Evolutionary conservation across 2,329 filamentous ascomycete genomes (phyloP), one percentile per base, ranked within the genome.

Genomic region (Orbilia blumenaviensis): DNA sequence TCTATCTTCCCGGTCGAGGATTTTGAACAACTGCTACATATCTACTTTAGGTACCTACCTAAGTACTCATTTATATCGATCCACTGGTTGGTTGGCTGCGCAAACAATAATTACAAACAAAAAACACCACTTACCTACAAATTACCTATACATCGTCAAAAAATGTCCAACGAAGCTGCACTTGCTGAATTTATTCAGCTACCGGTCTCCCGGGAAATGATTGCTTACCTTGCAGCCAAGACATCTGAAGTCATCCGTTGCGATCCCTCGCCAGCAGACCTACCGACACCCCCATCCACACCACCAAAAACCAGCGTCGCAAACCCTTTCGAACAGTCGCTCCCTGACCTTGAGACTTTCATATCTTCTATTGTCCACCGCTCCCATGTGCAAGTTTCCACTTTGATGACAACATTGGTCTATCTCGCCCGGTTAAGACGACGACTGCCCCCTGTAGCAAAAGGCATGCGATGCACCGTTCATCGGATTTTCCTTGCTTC

Each of bases 361-460:
- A 98, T 99, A 84, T 90, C 89, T 60, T 93, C 93, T 78, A 88
- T 99, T 29, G 94, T 98, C 77, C 89, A 92, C 81, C 91, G 92
- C 76, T 98, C 94, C 79, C 96, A 97, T 83, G 95, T 98, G 29
- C 94, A 98, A 86, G 94, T 97, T 63, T 92, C 95, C 10, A 99
- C 95, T 6, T 88, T 99, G 79, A 98, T 99, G 95, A 94, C 93
- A 36, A 94, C 94, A 6, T 88, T 99, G 42, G 93, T 98, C 83
- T 99, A 97, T 86, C 90, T 99, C 69, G 89, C 88, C 81, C 89
- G 94, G 77, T 88, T 99, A 81, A 92, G 91, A 84, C 88, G 90
- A 61, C 90, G 92, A 80, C 89, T 99, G 27, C 94, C 96, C 79
- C 92, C 94, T 73, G 93, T 97, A 82, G 94, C 95, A 80, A 97